Evolutionary conservation across 2,329 filamentous ascomycete genomes (phyloP), one percentile per base, ranked within the genome.

Genomic region (Pseudogymnoascus sp.): DNA sequence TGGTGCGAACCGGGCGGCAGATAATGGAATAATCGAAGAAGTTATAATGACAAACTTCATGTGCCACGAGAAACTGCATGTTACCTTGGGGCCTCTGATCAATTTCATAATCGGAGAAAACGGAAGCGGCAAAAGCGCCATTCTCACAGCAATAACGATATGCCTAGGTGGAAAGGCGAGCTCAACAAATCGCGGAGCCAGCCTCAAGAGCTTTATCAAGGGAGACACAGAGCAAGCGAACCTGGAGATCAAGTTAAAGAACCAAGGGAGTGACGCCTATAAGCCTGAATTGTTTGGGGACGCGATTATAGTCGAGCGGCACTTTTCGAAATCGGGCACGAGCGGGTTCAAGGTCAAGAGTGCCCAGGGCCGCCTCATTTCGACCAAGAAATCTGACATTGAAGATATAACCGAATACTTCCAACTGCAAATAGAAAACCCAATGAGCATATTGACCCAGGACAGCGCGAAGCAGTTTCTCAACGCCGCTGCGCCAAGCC

Each of bases 71-170:
- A 86, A 88, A 62, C 82, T 97, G 16, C 85, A 88, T 45, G 89
- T 96, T 64, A 84, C 89, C 62, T 80, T 99, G n/a, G 94, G 94
- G 0, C 94, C 94, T 0, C 79, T 97, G 38, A 95, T 99, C 74
- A 99, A 99, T 75, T 99, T 99, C 75, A 92, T 99, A 65, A 92
- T 97, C 62, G 94, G 94, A 14, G 92, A 96, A 74, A 99, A 99
- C 72, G 94, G 94, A 33, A 97, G 93, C 72, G 94, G 94, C 36
- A 99, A 99, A 78, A 99, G 94, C 73, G 94, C 94, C 2, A 89
- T 97, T 12, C 78, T 99, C 28, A 97, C 94, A 0, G 94, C 92
- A 4, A 84, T 99, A 66, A 96, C 92, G 0, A 81, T 99, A 35
- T 97, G 94, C 71, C 80, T 99, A n/a, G 94, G 94, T 64, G 93